Conservation (phyloP, 495 filamentous ascomycete species). For the Niebla homalea region DNA sequence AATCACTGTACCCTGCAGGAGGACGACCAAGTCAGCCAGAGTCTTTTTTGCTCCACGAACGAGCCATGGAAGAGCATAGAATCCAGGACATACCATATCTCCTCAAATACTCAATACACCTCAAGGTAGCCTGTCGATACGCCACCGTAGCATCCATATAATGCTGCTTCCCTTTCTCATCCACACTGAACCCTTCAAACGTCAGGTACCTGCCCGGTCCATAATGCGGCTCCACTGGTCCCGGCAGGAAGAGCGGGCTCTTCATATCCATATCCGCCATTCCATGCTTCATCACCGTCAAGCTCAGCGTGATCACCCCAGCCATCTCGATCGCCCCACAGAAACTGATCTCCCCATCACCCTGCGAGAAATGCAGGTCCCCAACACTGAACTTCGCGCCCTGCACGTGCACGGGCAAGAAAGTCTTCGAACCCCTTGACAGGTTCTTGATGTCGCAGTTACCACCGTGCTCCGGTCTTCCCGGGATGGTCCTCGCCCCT, state of each 20-base stretch:
- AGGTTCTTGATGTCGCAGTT: conserved; percentile 91
- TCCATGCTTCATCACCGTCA: conserved; percentile 76
- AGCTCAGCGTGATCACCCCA: conserved; percentile 82
- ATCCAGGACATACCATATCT: conserved; percentile 44
- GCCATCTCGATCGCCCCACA: conserved; percentile 98
- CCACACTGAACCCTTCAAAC: conserved; percentile 91
- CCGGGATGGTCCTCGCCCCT: conserved; percentile 77
- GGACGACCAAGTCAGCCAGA: background rate
- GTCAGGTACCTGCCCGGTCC: conserved; percentile 76
- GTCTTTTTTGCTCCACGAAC: background rate
- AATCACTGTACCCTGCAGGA: conserved; percentile 40
- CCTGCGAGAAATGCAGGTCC: conserved; percentile 82
- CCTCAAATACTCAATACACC: conserved; percentile 75
- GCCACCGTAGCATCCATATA: conserved; percentile 88
- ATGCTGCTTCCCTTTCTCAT: conserved; percentile 83
- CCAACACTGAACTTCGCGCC: conserved; percentile 91
- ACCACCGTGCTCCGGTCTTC: conserved; percentile 42
- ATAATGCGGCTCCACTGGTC: conserved; percentile 85
- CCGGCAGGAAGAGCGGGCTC: conserved; percentile 77
- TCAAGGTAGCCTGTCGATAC: conserved; percentile 73
- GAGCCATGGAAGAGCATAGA: conserved; percentile 25
- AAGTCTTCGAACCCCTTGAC: conserved; percentile 73
- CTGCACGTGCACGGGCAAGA: conserved; percentile 71
- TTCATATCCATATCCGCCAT: conserved; percentile 67
- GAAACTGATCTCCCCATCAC: conserved; percentile 90